Evolutionary conservation across 495 filamentous ascomycete genomes (phyloP), one percentile per base, ranked within the genome.

Genomic region (Tetracladium setigerum): DNA sequence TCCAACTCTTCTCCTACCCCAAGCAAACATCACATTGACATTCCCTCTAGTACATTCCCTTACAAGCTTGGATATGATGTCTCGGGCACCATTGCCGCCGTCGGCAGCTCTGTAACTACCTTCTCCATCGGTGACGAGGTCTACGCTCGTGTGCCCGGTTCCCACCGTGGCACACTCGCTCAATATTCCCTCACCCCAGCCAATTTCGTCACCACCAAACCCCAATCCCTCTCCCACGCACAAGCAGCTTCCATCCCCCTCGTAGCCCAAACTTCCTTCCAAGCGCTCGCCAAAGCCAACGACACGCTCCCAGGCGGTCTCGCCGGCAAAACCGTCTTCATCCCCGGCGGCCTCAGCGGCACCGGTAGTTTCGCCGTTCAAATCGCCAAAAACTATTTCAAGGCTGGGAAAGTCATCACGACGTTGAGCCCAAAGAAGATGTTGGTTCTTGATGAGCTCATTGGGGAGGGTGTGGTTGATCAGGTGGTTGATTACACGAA

Each of bases 371-470:
- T 73, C 49, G 72, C 58, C 6, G 61, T 71, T 10, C 73, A 78
- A 56, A 44, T 79, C n/a, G 69, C 74, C 8, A 78, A 73, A 60
- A 70, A 76, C 37, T 65, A 74, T 12, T 72, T 76, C 53, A 59
- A 66, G 10, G 77, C 69, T 2, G 64, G 59, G 1, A 70, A 63
- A 27, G 62, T 80, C 13, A 67, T 80, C 36, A 66, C 76, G 0
- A 76, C 75, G 1, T 69, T 78, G 1, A 76, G 71, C 1, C 74
- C 76, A 2, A 32, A 57, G 10, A 80, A 82, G 56, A 47, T 81
- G 2, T 54, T 55, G n/a, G 57, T 67, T 40, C 67, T 76, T n/a
- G 56, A 62, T 22, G 44, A 66, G 52, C 51, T 65, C 6, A 56
- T 77, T 8, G 66, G 67, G 6, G 16, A 38, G 4, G 44, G 42